Evolutionary conservation across 2,329 filamentous ascomycete genomes (phyloP).

Genomic region (Sporothrix dimorphospora): DNA sequence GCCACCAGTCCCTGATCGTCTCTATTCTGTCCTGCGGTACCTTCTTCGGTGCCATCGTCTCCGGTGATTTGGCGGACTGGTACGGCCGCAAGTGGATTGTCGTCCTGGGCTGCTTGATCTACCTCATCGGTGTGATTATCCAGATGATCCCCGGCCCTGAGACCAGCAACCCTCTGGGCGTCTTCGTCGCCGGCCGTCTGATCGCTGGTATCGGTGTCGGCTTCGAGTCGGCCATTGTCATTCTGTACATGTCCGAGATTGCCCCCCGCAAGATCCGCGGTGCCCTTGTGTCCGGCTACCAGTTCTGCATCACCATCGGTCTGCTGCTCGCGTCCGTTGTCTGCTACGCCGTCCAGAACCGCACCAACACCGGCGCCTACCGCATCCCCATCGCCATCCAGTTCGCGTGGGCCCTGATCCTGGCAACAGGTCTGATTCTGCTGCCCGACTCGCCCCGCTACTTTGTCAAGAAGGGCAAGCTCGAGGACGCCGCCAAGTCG

Average conservation of each 20-base stretch:
- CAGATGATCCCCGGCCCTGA: conserved; percentile 60
- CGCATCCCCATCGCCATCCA: conserved; percentile 81
- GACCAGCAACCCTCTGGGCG: conserved; percentile 57
- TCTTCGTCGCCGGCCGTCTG: conserved; percentile 73
- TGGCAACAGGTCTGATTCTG: conserved; percentile 70
- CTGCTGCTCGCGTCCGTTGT: conserved; percentile 62
- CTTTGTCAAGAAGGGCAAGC: conserved; percentile 76
- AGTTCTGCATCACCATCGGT: conserved; percentile 73
- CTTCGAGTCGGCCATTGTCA: conserved; percentile 78
- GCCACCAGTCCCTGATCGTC: conserved; percentile 62
- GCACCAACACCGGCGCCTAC: conserved; percentile 67
- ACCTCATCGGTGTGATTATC: conserved; percentile 67
- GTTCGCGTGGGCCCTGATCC: conserved; percentile 78
- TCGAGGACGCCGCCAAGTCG: conserved; percentile 64
- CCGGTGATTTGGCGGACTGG: conserved; percentile 75
- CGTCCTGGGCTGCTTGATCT: conserved; percentile 72
- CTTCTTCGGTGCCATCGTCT: conserved; percentile 77
- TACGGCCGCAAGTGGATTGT: conserved; percentile 74
- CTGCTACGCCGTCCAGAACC: conserved; percentile 70
- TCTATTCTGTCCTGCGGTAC: conserved; percentile 78
- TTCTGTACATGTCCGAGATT: conserved; percentile 87
- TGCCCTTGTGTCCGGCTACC: conserved; percentile 63
- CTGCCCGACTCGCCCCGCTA: conserved; percentile 86
- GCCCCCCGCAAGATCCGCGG: conserved; percentile 66
- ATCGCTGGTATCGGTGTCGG: conserved; percentile 78